Conservation (phyloP, 2,329 filamentous ascomycete genomes). For the Blumeria graminis region DNA sequence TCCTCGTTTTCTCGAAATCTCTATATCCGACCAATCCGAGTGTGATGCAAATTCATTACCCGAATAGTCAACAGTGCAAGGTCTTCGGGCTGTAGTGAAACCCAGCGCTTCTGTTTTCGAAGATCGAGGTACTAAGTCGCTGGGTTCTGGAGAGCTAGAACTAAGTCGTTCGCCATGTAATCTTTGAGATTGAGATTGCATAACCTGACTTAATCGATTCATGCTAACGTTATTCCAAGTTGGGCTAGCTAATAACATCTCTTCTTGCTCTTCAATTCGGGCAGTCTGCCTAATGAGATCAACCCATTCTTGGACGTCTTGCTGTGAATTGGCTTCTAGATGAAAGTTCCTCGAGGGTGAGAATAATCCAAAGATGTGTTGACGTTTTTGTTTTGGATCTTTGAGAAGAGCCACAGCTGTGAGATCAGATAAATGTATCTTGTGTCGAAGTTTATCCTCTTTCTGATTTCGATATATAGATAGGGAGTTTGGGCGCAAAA, state of each 20-base stretch:
- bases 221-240: slow-evolving; percentile 17
- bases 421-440: slow-evolving; percentile 69
- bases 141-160: slow-evolving; percentile 36
- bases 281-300: slow-evolving; percentile 55
- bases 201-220: slow-evolving; percentile 7
- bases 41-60: slow-evolving; percentile 51
- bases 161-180: slow-evolving; percentile 14
- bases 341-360: slow-evolving; percentile 80
- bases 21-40: slow-evolving; percentile 62
- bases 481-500: slow-evolving; percentile 70
- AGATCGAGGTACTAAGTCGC: slow-evolving; percentile 14
- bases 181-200: slow-evolving; percentile 8
- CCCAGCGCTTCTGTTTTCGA: slow-evolving; percentile 9
- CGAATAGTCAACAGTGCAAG: slow-evolving; percentile 38
- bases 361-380: slow-evolving; percentile 80
- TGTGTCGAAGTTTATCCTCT: slow-evolving; percentile 71
- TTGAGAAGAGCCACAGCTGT: slow-evolving; percentile 76
- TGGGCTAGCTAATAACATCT: slow-evolving; percentile 51
- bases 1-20: slow-evolving; percentile 16
- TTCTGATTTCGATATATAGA: slow-evolving; percentile 85
- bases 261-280: slow-evolving; percentile 69
- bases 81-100: slow-evolving; percentile 18
- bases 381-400: slow-evolving; percentile 66
- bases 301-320: slow-evolving; percentile 73
- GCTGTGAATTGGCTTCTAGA: slow-evolving; percentile 48